Conservation (phyloP, 164 flowering plant genomes). For the Buxus sempervirens region DNA sequence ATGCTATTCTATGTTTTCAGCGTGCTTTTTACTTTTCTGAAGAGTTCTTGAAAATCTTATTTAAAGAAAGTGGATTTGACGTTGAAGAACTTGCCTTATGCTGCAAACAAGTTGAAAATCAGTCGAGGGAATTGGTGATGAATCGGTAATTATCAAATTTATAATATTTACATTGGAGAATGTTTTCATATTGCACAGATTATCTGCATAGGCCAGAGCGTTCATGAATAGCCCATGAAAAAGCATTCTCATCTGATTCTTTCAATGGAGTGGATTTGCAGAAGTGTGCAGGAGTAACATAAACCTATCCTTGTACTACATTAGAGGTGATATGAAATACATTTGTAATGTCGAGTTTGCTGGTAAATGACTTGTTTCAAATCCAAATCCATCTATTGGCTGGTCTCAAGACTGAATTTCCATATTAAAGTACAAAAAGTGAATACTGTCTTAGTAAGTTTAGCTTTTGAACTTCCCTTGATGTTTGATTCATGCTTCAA, state of each 20-base stretch:
- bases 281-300: too few relatives aligned
- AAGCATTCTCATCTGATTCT: not conserved
- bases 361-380: too few relatives aligned
- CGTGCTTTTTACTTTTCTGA: slow-evolving; percentile 94
- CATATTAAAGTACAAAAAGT: too few relatives aligned
- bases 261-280: too few relatives aligned
- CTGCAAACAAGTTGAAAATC: slow-evolving; percentile 95
- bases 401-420: too few relatives aligned
- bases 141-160: slow-evolving; percentile 53
- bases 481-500: too few relatives aligned
- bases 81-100: slow-evolving; percentile 59
- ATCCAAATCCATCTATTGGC: too few relatives aligned
- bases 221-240: not conserved
- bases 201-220: not conserved
- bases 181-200: not conserved
- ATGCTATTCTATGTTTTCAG: slow-evolving; percentile 34
- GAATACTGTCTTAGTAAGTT: too few relatives aligned
- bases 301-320: too few relatives aligned
- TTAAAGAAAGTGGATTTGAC: slow-evolving; percentile 66
- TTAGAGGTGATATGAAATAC: too few relatives aligned
- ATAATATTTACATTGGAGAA: not conserved
- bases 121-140: slow-evolving; percentile 84
- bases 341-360: too few relatives aligned
- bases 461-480: too few relatives aligned
- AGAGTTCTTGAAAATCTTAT: slow-evolving; percentile 64